Base-by-base conservation (phyloP, 441 rosid genomes). In the Euphorbia celastroides region DNA sequence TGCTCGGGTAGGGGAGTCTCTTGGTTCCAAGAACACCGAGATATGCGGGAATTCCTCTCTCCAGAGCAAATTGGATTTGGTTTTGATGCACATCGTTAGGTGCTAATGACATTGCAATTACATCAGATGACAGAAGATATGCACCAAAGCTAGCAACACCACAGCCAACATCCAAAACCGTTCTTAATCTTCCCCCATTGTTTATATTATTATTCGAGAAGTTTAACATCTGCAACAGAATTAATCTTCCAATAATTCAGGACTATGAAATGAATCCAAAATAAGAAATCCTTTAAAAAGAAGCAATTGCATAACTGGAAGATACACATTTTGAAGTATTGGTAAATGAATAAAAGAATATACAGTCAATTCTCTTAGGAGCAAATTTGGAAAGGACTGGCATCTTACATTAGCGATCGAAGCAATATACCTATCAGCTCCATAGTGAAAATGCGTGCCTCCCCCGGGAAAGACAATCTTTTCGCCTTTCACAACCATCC, bases 121-220 rank as follows among this genome's bases (percentile, higher is more conserved):
- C 84, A 74, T 88, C 81, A 42, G 96, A 92, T 61, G 98, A 84
- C 60, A 94, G 86, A 67, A 94, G 94, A 75, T 92, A 94, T 20
- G 82, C 99, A 71, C 99, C 99, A 73, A 94, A 94, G 80, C 98
- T 94, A 2, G 99, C 99, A 70, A 94, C 99, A 65, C 99, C 99
- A 36, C 98, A 94, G 41, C 99, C 99, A 70, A 94, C 97, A 77
- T 94, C 99, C 61, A 94, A 86, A 75, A 94, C 98, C 0, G 97
- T 88, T 72, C 99, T 80, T 54, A 85, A 8, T 60, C 80, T 87
- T 70, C 99, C 99, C 61, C 78, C 92, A 34, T 94, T 75, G 72
- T 92, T 92, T 66, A 94, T 71, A 63, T 75, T 87, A 74, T 82
- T 73, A n/a, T 83, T 78, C 3, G 98, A 81, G 69, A 92, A 94